Percentiles rank a stretch among this genome's conserved stretches.
Conservation (phyloP, 2,329 filamentous ascomycete species). For the Penicillium sp. region DNA sequence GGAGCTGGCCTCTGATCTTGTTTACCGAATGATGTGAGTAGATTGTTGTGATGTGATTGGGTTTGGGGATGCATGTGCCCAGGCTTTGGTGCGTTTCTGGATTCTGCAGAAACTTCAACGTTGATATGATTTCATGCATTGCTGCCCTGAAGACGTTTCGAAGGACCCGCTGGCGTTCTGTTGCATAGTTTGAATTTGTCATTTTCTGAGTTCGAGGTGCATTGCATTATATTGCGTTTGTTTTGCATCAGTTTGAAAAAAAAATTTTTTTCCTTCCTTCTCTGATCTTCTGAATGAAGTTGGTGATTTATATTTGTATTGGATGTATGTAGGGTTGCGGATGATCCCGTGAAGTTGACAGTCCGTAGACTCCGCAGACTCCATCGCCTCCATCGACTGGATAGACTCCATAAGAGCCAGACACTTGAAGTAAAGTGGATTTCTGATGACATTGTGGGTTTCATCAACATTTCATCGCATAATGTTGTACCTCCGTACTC, state of each 20-base stretch:
- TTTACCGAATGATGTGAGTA: constrained; percentile 41
- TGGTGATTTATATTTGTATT: not conserved
- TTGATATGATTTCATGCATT: constrained; percentile 13
- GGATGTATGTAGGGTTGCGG: not conserved
- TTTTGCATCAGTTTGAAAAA: constrained; percentile 3
- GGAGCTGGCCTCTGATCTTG: constrained; percentile 42
- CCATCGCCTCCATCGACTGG: not conserved
- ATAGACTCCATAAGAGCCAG: not conserved
- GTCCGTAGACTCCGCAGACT: not conserved
- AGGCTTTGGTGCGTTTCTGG: not conserved
- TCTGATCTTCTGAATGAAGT: not conserved
- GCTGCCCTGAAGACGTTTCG: constrained; percentile 1
- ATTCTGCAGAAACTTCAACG: constrained; percentile 3
- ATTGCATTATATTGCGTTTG: constrained; percentile 14
- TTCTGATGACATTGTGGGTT: not conserved
- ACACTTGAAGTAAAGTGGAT: not conserved
- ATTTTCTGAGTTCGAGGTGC: constrained; percentile 5
- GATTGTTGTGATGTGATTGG: constrained; percentile 9
- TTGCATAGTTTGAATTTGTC: constrained; percentile 14
- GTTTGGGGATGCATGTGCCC: not conserved
- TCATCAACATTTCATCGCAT: not conserved
- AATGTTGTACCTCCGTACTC: too few species aligned
- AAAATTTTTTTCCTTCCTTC: not conserved
- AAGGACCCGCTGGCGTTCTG: constrained; percentile 4
- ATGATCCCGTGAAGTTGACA: not conserved